Conservation (phyloP, 345 rosid species). For the Pseudoturritis turrita region DNA sequence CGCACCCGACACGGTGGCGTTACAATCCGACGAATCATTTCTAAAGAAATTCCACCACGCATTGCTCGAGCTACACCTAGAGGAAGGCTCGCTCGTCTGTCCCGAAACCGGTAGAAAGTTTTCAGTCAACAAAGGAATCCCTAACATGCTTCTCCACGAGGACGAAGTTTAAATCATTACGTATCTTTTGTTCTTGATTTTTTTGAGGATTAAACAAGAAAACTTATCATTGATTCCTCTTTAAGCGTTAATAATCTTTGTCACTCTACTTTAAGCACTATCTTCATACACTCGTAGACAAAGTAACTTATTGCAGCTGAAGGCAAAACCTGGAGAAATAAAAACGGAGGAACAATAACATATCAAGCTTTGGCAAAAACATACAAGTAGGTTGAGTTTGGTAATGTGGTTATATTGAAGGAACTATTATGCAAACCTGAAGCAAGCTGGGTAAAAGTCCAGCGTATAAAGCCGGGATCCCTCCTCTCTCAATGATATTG, state of each 20-base stretch:
- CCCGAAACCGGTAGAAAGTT: conserved; percentile 66
- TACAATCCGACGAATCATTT: conserved; percentile 52
- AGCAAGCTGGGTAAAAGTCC: conserved; percentile 86
- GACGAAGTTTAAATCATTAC: conserved; percentile 63
- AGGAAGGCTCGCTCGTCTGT: conserved; percentile 76
- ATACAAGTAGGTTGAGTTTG: not conserved
- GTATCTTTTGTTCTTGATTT: not conserved
- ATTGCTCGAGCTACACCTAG: conserved; percentile 72
- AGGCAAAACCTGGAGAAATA: conserved; percentile 66
- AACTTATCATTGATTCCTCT: not conserved
- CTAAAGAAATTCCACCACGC: conserved; percentile 68
- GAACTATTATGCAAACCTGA: conserved; percentile 50
- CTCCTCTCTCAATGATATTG: conserved; percentile 75
- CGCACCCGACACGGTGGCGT: conserved; percentile 41
- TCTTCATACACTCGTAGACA: conserved; percentile 84
- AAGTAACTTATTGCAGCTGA: conserved; percentile 90
- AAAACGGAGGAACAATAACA: not conserved
- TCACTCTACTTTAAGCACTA: conserved; percentile 75
- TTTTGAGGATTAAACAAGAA: not conserved
- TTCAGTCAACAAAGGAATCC: conserved; percentile 65
- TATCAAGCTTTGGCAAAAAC: not conserved
- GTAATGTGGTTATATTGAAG: not conserved
- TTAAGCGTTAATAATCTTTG: not conserved
- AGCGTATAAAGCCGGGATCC: conserved; percentile 78
- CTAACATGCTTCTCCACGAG: conserved; percentile 83